Conservation (phyloP, 192 early-diverging fungal genomes). For the Coemansia sp. region DNA sequence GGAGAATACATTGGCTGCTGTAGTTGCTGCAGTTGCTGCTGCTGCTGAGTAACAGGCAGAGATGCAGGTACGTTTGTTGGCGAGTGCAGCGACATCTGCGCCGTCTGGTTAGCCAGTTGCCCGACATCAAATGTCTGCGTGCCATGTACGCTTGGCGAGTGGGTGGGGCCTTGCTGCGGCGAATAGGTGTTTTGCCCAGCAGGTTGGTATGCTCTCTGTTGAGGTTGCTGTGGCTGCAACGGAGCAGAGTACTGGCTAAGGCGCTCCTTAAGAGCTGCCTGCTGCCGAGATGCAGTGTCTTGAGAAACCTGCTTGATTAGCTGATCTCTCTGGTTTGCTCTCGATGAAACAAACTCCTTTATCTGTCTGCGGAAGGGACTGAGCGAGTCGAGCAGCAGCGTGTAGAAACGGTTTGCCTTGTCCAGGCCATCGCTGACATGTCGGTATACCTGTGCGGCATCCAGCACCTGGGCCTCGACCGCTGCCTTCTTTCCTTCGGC, state of each 20-base stretch:
- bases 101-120: conserved; percentile 42
- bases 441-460: conserved; percentile 67
- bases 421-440: conserved; percentile 61
- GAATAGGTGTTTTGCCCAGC: conserved; percentile 6
- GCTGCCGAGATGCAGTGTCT: conserved; percentile 58
- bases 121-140: conserved; percentile 38
- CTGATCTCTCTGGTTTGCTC: conserved; percentile 57
- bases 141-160: conserved; percentile 22
- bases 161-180: conserved; percentile 10
- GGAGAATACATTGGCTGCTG: conserved; percentile 26
- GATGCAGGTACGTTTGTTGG: conserved; percentile 11
- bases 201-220: conserved; percentile 10
- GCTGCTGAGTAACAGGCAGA: conserved; percentile 6
- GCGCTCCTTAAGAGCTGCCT: conserved; percentile 60
- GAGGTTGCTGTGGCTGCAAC: conserved; percentile 6
- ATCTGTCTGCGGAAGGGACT: conserved; percentile 48
- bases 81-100: conserved; percentile 38
- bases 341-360: conserved; percentile 57
- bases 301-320: conserved; percentile 56
- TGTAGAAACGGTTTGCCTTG: conserved; percentile 64
- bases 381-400: conserved; percentile 56
- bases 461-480: conserved; percentile 65
- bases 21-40: conserved; percentile 16
- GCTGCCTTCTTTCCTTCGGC: conserved; percentile 64
- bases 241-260: conserved; percentile 55